Evolutionary conservation across 306 rosid species (phyloP), one percentile per base, ranked within the genome.

Genomic region (Crataegus laevigata): DNA sequence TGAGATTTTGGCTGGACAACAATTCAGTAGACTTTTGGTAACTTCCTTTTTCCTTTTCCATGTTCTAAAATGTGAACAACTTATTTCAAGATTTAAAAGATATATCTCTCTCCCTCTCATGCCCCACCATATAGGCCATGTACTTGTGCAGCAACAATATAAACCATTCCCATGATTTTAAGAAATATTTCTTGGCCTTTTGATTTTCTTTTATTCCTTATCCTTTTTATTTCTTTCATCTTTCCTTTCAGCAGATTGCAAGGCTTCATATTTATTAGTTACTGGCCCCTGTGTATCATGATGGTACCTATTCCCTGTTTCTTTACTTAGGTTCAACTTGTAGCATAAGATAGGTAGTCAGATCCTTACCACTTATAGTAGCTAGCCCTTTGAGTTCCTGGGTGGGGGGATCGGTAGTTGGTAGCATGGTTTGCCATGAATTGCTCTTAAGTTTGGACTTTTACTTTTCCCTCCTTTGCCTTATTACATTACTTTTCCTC

Each of bases 11-110:
- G 84, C 85, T 54, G 78, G 92, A 83, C 86, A 79, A 78, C 85
- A 94, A 68, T 87, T 93, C 84, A 93, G 96, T 75, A 83, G 88
- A 85, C 78, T 89, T 71, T 79, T 93, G 93, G 97, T 93, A 93
- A 43, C 64, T 50, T 55, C 54, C 75, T 34, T 60, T 15, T 61
- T 8, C 71, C 26, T 59, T 38, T 61, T 25, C 36, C 70, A 18
- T 36, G n/a, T 67, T 40, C 28, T 57, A 29, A n/a, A 50, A 19
- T 38, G 68, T 38, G 43, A 26, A 78, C 22, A 24, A 28, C 19
- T 34, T 50, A 32, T 69, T 63, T 71, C 72, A 50, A 24, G n/a
- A 32, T 8, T 14, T 45, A 9, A 19, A 74, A 34, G 32, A 4
- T 36, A 58, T 26, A 14, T 7, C 40, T 62, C 19, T 22, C 13